phyloP scores from a whole-genome alignment of 164 flowering plant genomes.

The Pachysandra terminalis region DNA sequence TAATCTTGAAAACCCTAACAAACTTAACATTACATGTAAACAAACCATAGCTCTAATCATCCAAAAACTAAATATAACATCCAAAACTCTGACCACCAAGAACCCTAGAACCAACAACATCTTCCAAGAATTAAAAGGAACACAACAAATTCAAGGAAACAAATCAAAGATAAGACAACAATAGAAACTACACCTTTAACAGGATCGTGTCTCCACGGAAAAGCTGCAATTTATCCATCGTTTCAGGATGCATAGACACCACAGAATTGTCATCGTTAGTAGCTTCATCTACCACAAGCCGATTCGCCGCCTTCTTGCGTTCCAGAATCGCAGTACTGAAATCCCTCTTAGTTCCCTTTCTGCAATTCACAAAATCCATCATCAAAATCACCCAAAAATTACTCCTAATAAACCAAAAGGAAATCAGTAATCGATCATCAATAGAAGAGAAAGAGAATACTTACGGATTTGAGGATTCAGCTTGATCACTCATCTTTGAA shows the following conservation, averaged over 20 bases:
- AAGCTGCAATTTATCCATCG: constrained; percentile 86
- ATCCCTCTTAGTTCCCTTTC: constrained; percentile 2
- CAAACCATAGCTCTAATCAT: background rate
- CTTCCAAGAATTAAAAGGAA: background rate
- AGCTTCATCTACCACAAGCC: too few relatives aligned
- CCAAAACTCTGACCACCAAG: too few relatives aligned
- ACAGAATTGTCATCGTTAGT: too few relatives aligned
- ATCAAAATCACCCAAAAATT: background rate
- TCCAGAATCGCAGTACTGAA: too few relatives aligned
- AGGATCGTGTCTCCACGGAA: constrained; percentile 81
- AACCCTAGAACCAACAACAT: background rate
- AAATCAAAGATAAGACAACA: background rate
- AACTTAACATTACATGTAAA: background rate
- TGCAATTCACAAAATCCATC: background rate
- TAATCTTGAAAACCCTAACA: background rate
- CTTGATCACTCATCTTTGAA: constrained; percentile 39
- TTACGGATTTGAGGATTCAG: constrained; percentile 69
- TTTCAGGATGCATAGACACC: constrained; percentile 17
- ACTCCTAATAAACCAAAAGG: background rate
- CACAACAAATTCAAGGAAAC: background rate
- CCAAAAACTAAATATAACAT: too few relatives aligned
- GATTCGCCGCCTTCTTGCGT: too few relatives aligned
- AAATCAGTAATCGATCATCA: background rate
- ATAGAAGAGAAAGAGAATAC: constrained; percentile 8
- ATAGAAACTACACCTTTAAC: constrained; percentile 49